phyloP scores from a whole-genome alignment of 441 rosid species.

The Pelargonium cotyledonis region DNA sequence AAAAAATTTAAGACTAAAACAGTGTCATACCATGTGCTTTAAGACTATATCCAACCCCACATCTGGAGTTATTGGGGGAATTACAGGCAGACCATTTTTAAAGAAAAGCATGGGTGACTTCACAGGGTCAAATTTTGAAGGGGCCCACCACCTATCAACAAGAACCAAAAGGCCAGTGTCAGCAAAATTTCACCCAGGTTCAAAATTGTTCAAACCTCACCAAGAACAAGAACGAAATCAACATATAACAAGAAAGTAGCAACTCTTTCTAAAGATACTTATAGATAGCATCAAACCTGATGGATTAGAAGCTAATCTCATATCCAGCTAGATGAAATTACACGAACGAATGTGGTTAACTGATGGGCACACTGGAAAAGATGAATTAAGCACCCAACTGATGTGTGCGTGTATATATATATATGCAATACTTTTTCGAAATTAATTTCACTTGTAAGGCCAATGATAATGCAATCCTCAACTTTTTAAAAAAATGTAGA shows the following conservation, averaged over 20 bases:
- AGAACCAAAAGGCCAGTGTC: slow-evolving; percentile 12
- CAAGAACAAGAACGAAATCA: background rate
- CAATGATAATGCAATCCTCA: background rate
- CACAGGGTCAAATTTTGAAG: slow-evolving; percentile 75
- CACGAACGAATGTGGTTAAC: background rate
- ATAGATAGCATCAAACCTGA: background rate
- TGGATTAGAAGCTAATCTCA: background rate
- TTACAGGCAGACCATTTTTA: slow-evolving; percentile 52
- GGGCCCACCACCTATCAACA: slow-evolving; percentile 82
- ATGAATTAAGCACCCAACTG: background rate
- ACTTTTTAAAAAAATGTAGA: background rate
- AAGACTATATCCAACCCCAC: slow-evolving; percentile 65
- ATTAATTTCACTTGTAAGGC: background rate
- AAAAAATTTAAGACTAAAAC: background rate
- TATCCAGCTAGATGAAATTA: slow-evolving; percentile 2
- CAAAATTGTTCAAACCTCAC: background rate
- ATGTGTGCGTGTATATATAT: too few species aligned
- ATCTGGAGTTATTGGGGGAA: slow-evolving; percentile 59
- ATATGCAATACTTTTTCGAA: background rate
- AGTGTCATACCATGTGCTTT: slow-evolving; percentile 49
- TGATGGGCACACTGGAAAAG: background rate
- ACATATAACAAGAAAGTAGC: slow-evolving; percentile 6
- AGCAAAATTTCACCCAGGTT: background rate
- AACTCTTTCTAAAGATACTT: background rate
- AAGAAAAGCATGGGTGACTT: slow-evolving; percentile 92